A percentile compares a stretch with the other conserved stretches of the same genome.
Conservation (phyloP, 192 early-diverging fungal species). For the Mortierella hygrophila region DNA sequence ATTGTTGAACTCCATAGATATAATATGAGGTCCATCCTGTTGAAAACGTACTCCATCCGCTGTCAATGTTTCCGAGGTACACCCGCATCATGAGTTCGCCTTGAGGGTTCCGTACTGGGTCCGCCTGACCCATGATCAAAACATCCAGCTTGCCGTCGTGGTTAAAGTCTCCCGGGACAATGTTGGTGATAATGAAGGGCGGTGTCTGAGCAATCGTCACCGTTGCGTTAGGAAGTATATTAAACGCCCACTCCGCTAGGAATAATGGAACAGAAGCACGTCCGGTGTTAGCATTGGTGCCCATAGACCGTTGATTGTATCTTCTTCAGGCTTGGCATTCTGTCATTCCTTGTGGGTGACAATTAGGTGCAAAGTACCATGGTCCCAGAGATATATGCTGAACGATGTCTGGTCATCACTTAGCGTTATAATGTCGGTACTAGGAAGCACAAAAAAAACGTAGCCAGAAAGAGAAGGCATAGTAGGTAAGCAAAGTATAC, state of each 20-base stretch:
- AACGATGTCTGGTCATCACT: conserved; percentile 75
- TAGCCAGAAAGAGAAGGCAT: not conserved
- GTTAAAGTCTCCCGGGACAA: conserved; percentile 90
- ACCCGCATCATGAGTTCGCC: conserved; percentile 73
- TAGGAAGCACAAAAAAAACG: conserved; percentile 19
- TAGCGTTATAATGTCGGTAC: conserved; percentile 86
- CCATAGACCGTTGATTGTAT: not conserved
- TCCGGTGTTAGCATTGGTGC: not conserved
- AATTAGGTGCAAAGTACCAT: conserved; percentile 52
- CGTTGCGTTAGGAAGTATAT: conserved; percentile 60
- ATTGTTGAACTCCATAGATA: not conserved
- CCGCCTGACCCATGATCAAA: conserved; percentile 77
- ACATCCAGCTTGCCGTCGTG: conserved; percentile 91
- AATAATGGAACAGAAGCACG: not conserved
- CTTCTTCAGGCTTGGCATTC: not conserved
- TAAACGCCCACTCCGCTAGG: conserved; percentile 57
- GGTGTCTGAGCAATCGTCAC: conserved; percentile 52
- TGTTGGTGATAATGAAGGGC: conserved; percentile 73
- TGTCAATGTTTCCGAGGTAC: conserved; percentile 78
- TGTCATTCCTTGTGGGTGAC: not conserved
- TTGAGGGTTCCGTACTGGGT: conserved; percentile 32
- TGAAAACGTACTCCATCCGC: conserved; percentile 65
- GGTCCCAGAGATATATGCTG: conserved; percentile 80
- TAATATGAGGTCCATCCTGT: not conserved
- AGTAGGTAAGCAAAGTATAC: not conserved